A percentile compares a stretch with the other conserved stretches of the same genome.
Evolutionary conservation across 805 yeast species (phyloP).

Genomic region (Barnettozyma salicaria): DNA sequence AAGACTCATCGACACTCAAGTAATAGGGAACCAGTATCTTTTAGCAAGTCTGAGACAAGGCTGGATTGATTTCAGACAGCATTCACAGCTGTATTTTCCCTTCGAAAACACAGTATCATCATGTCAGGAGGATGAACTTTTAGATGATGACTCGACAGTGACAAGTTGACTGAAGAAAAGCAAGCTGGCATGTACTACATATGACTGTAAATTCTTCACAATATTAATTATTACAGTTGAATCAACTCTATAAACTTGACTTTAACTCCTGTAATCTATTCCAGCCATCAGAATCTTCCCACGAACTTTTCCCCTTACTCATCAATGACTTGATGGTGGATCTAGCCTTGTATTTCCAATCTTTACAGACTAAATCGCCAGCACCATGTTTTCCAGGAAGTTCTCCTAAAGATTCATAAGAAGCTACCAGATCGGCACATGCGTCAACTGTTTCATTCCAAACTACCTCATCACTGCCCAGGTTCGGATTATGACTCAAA

Average conservation of each 20-base stretch:
- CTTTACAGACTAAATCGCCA: slow-evolving; percentile 81
- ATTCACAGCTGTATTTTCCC: slow-evolving; percentile 1
- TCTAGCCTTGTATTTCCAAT: slow-evolving; percentile 84
- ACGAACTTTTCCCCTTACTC: slow-evolving; percentile 69
- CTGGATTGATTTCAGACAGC: slow-evolving; percentile 7
- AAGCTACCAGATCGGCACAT: slow-evolving; percentile 73
- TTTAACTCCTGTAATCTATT: slow-evolving; percentile 44
- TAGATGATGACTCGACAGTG: slow-evolving; percentile 1
- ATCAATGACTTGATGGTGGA: slow-evolving; percentile 65
- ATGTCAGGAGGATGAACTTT: background rate
- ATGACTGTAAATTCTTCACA: background rate
- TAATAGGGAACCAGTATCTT: background rate
- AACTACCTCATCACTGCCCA: slow-evolving; percentile 50
- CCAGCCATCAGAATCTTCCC: slow-evolving; percentile 84
- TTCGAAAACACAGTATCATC: background rate
- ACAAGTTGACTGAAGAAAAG: background rate
- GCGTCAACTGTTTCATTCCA: slow-evolving; percentile 81
- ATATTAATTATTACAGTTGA: background rate
- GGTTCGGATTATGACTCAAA: slow-evolving; percentile 53
- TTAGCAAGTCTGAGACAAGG: background rate
- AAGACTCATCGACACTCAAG: slow-evolving; percentile 6
- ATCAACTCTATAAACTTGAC: slow-evolving; percentile 8
- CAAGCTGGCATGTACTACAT: background rate
- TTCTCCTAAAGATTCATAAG: slow-evolving; percentile 86
- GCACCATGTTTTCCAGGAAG: slow-evolving; percentile 72